phyloP scores from a whole-genome alignment of 345 rosid species.

The Kernera saxatilis region DNA sequence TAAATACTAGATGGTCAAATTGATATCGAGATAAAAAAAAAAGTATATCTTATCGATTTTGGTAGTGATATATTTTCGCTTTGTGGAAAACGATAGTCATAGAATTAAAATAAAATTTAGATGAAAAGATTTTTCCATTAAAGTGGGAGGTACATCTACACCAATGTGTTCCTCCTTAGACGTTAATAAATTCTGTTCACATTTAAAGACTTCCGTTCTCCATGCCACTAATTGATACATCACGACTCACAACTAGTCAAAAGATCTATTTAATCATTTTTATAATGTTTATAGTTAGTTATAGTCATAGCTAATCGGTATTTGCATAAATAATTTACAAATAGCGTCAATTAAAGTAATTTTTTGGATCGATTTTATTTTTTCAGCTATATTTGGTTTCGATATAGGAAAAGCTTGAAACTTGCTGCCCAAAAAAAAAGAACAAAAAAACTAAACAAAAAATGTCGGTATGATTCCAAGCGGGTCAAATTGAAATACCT shows the following conservation, averaged over 20 bases:
- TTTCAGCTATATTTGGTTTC: not conserved
- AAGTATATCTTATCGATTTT: not conserved
- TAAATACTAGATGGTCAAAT: not conserved
- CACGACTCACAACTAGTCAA: conserved; percentile 7
- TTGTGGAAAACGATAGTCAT: not conserved
- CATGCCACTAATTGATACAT: conserved; percentile 31
- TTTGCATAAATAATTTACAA: not conserved
- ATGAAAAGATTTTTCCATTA: not conserved
- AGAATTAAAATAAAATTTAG: not conserved
- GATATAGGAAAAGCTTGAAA: not conserved
- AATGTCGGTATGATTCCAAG: not conserved
- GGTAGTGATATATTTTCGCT: not conserved
- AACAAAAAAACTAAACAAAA: not conserved
- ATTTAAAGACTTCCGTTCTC: conserved; percentile 12
- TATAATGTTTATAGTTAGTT: not conserved
- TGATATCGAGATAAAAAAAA: not conserved
- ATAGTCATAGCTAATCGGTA: not conserved
- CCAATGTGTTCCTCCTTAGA: not conserved
- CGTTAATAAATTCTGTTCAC: conserved; percentile 7
- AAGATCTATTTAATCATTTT: not conserved
- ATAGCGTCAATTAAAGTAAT: not conserved
- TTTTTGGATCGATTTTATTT: not conserved
- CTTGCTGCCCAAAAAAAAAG: not conserved
- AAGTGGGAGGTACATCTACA: not conserved
- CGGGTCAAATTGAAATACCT: not conserved